Evolutionary conservation across 192 early-diverging fungal species (phyloP).

Genomic region (Phlyctochytrium arcticum): DNA sequence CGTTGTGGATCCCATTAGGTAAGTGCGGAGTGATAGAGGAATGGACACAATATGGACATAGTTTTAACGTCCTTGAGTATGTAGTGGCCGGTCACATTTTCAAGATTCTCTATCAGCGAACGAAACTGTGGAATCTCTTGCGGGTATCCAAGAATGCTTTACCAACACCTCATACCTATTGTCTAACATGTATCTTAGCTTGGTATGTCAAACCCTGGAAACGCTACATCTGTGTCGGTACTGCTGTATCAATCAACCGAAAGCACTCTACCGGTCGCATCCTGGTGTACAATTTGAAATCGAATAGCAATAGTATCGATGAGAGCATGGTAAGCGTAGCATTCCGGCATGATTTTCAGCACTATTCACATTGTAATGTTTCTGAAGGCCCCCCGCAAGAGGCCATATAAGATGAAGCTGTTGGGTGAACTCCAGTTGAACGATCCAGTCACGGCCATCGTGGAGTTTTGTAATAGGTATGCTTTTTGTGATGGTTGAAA

Average conservation of each 20-base stretch:
- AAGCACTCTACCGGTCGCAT: conserved; percentile 27
- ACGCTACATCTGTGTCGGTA: conserved; percentile 43
- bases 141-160: no score
- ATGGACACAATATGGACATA: neutral
- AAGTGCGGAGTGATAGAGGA: neutral
- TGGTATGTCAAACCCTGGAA: conserved; percentile 47
- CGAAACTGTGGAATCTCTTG: no score
- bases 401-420: conserved; percentile 30
- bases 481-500: no score
- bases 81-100: conserved; percentile 24
- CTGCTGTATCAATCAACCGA: neutral
- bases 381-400: no score
- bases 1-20: conserved; percentile 33
- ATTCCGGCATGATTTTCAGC: no score
- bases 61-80: conserved; percentile 3
- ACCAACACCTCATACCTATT: neutral
- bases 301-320: no score
- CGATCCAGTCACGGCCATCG: conserved; percentile 30
- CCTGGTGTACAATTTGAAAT: conserved; percentile 47
- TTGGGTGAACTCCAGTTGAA: conserved; percentile 33
- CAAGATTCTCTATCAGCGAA: conserved; percentile 16
- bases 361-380: no score
- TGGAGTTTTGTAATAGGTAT: conserved; percentile 29
- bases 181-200: neutral
- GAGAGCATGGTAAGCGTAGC: no score